Percentiles rank a stretch among this genome's conserved stretches.
Evolutionary conservation across 1,139 yeast genomes (phyloP).

Genomic region (Candida pseudocylindracea): DNA sequence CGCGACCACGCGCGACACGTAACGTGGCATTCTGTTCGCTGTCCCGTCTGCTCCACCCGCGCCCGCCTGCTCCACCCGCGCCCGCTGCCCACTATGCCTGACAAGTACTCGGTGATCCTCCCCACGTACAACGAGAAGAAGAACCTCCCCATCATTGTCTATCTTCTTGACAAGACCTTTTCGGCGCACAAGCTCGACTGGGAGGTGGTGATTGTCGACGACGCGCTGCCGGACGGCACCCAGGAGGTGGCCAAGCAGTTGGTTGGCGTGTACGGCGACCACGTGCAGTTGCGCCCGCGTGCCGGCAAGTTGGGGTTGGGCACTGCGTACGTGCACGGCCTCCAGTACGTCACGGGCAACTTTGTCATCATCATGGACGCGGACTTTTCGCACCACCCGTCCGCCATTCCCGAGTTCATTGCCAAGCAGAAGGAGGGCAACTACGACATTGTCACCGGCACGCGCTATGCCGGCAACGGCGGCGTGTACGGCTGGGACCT

Average conservation of each 20-base stretch:
- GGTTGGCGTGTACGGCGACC: constrained; percentile 42
- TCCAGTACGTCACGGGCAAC: constrained; percentile 51
- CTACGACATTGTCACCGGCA: constrained; percentile 70
- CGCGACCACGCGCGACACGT: no score
- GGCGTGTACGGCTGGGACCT: constrained; percentile 80
- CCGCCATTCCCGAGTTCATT: constrained; percentile 58
- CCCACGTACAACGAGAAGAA: constrained; percentile 66
- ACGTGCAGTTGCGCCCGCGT: constrained; percentile 47
- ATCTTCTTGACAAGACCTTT: constrained; percentile 55
- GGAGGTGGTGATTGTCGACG: constrained; percentile 69
- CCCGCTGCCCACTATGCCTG: constrained; percentile 4
- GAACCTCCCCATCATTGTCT: constrained; percentile 49
- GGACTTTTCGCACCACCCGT: constrained; percentile 68
- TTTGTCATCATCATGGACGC: constrained; percentile 75
- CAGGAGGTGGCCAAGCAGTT: constrained; percentile 52
- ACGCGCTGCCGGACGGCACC: constrained; percentile 68
- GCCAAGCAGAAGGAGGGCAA: constrained; percentile 40
- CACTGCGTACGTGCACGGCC: constrained; percentile 66
- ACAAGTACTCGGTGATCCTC: constrained; percentile 54
- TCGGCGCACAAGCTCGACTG: constrained; percentile 35
- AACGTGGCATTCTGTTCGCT: no score
- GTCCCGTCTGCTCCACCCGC: no score
- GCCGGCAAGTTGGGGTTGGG: constrained; percentile 69
- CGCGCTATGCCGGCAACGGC: constrained; percentile 64
- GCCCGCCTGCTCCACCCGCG: no score